Evolutionary conservation across 306 rosid genomes (phyloP).

Genomic region (Prosopis cineraria): DNA sequence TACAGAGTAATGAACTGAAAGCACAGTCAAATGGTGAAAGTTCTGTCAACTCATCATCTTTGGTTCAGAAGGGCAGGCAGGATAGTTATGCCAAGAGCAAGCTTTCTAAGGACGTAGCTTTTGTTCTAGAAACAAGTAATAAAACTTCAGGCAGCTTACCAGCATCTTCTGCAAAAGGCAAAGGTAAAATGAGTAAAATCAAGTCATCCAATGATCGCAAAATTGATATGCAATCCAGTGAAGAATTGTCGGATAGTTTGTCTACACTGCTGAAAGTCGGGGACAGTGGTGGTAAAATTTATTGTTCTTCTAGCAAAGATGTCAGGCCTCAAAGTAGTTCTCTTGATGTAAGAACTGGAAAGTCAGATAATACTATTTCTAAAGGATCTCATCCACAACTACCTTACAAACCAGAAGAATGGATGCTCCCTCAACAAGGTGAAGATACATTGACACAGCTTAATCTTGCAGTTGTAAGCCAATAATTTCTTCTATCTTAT

Average conservation of each 20-base stretch:
- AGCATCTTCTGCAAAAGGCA: constrained; percentile 28
- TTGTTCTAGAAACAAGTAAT: constrained; percentile 34
- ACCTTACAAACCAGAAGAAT: constrained; percentile 73
- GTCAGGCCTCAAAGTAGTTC: constrained; percentile 53
- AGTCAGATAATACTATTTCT: constrained; percentile 47
- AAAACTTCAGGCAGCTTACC: constrained; percentile 40
- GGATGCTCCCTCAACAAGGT: constrained; percentile 90
- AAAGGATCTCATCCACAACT: constrained; percentile 41
- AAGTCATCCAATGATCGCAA: constrained; percentile 39
- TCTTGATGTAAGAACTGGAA: constrained; percentile 57
- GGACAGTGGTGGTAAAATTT: constrained; percentile 42
- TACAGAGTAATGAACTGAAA: constrained; percentile 39
- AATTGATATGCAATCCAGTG: constrained; percentile 38
- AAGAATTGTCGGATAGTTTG: constrained; percentile 46
- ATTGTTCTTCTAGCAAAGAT: constrained; percentile 45
- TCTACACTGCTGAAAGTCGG: constrained; percentile 50
- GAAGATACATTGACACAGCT: constrained; percentile 75
- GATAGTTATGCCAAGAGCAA: constrained; percentile 36
- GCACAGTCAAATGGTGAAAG: constrained; percentile 46
- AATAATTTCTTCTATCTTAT: constrained; percentile 28
- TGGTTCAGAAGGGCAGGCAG: constrained; percentile 37
- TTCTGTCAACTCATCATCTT: constrained; percentile 45
- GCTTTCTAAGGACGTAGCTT: constrained; percentile 28
- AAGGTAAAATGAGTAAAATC: constrained; percentile 30
- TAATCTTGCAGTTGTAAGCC: constrained; percentile 88